Percentiles rank a stretch among this genome's conserved stretches.
Conservation (phyloP, 2,329 filamentous ascomycete species). For the Pezicula rhizophila region DNA sequence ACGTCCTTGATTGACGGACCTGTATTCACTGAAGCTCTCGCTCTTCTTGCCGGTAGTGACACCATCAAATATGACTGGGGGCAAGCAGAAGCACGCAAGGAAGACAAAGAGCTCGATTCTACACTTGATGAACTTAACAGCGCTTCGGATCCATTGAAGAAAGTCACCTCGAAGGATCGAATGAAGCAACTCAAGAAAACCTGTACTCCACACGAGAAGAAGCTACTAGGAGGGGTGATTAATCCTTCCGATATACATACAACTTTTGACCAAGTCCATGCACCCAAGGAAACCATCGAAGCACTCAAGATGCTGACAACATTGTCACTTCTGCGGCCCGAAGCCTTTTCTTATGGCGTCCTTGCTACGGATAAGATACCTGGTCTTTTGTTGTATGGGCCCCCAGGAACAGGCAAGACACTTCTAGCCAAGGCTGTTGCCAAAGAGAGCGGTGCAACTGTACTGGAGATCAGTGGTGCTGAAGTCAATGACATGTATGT, state of each 20-base stretch:
- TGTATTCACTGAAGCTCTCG: slow-evolving; percentile 30
- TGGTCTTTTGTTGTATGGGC: slow-evolving; percentile 81
- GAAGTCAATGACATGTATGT: slow-evolving; percentile 96
- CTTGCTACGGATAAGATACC: slow-evolving; percentile 86
- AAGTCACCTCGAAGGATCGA: slow-evolving; percentile 29
- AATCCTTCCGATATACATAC: slow-evolving; percentile 76
- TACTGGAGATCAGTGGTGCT: slow-evolving; percentile 84
- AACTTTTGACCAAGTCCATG: slow-evolving; percentile 83
- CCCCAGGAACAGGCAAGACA: slow-evolving; percentile 74
- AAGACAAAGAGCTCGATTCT: slow-evolving; percentile 27
- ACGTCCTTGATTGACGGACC: slow-evolving; percentile 28
- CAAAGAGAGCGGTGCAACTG: slow-evolving; percentile 61
- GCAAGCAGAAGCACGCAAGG: slow-evolving; percentile 33
- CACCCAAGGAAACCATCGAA: slow-evolving; percentile 74
- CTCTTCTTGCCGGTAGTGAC: slow-evolving; percentile 39
- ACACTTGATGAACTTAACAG: slow-evolving; percentile 23
- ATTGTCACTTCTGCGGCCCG: slow-evolving; percentile 77
- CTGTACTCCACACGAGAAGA: slow-evolving; percentile 74
- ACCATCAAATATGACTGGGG: slow-evolving; percentile 38
- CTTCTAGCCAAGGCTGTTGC: slow-evolving; percentile 64
- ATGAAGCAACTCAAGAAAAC: slow-evolving; percentile 46
- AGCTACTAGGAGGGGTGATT: slow-evolving; percentile 74
- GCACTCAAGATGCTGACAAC: slow-evolving; percentile 85
- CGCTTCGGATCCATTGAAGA: slow-evolving; percentile 28
- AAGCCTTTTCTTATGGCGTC: slow-evolving; percentile 95